These are phyloP conservation scores for Plasmodium knowlesi DNA, from an alignment of 169 alveolate genomes.

Conservation along the genomic window DNA sequence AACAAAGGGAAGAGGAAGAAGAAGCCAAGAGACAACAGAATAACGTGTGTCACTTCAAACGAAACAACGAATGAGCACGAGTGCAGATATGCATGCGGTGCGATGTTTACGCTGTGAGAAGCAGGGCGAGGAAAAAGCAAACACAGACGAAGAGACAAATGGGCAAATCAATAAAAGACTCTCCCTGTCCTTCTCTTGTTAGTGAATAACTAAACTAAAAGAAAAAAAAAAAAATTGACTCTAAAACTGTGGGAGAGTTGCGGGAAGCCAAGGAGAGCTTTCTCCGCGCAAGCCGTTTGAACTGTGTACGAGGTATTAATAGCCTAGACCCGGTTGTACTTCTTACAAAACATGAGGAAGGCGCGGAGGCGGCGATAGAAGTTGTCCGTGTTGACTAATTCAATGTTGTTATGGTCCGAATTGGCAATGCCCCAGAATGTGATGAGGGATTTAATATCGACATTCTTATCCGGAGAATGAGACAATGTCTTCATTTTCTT, in stretches of 20 bases:
- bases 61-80: too few relatives aligned
- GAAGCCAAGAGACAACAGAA: background rate
- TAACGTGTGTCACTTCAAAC: background rate
- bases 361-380: constrained; percentile 7
- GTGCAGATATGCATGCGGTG: too few relatives aligned
- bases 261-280: background rate
- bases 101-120: too few relatives aligned
- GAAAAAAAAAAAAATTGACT: background rate
- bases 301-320: background rate
- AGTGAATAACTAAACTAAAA: background rate
- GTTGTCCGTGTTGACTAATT: background rate
- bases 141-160: background rate
- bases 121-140: too few relatives aligned
- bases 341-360: background rate
- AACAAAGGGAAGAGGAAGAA: background rate
- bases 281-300: background rate
- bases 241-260: background rate
- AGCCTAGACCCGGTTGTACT: background rate
- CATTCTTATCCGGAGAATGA: background rate
- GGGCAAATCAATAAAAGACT: background rate
- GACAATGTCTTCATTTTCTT: constrained; percentile 11
- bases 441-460: background rate
- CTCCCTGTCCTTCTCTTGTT: background rate
- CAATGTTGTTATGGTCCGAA: constrained; percentile 28
- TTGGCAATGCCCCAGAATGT: constrained; percentile 34